Evolutionary conservation across 2,329 filamentous ascomycete species (phyloP), one percentile per base, ranked within the genome.

Genomic region (Venturia oleaginea): DNA sequence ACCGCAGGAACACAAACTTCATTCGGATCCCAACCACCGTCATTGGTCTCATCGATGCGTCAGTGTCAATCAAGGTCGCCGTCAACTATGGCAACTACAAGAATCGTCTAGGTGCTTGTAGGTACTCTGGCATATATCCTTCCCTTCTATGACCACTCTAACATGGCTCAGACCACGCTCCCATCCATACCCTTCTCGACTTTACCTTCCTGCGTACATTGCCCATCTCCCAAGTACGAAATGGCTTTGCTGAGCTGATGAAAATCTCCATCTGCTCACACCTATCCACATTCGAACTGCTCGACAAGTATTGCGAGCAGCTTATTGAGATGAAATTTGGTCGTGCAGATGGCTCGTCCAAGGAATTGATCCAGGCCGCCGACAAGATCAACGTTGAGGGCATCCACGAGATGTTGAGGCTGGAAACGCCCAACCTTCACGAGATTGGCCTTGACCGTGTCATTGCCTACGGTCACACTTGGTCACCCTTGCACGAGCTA

Each of bases 11-110:
- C 75, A 90, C 87, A 54, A 89, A 89, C 76, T 90, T 83, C 76
- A 89, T 90, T 71, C 85, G 87, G 59, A 82, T 90, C 10, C 88
- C 88, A 1, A 90, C 88, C 0, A 90, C 88, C 0, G 85, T 90
- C 67, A 90, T 91, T 70, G 87, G 88, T 11, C 79, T 91, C 59
- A 90, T 90, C 66, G 88, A 91, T 71, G 88, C 88, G 3, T 88
- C 86, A 22, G 88, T 90, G 61, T 88, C 84, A 42, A 90, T 90
- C 79, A 90, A 90, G 72, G 87, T 90, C n/a, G 88, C 86, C 15
- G 87, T 90, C 70, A 90, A 90, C 77, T 89, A 90, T 70, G 86
- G 86, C 72, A 84, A 86, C 73, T 88, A 89, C 79, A 90, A 90
- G 80, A 90, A 90, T 76, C 81, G 86, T 15, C 81, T 90, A 0